These are phyloP conservation scores for Neocucurbitaria cava DNA, from an alignment of 2,329 filamentous ascomycete species.

Conservation along the genomic window DNA sequence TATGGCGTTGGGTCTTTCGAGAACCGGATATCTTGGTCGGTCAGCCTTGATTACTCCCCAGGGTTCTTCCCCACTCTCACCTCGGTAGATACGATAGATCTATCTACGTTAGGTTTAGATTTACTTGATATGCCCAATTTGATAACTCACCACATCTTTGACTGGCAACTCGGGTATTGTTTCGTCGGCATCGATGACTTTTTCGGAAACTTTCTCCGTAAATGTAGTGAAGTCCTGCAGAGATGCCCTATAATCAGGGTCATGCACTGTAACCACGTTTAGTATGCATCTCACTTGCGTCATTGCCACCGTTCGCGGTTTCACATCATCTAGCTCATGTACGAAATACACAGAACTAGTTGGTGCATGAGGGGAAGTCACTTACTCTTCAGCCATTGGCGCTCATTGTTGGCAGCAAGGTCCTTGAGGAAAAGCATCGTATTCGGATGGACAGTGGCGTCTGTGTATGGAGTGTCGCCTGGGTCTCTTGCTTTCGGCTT, in stretches of 20 bases:
- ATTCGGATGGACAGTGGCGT: conserved; percentile 68
- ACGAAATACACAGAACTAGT: neutral
- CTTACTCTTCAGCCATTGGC: conserved; percentile 69
- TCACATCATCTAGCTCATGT: neutral
- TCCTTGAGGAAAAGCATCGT: conserved; percentile 68
- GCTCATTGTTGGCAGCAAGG: conserved; percentile 66
- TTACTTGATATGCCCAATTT: neutral
- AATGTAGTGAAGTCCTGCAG: conserved; percentile 84
- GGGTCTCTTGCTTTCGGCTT: conserved; percentile 68
- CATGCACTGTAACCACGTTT: conserved; percentile 66
- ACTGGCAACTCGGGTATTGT: conserved; percentile 86
- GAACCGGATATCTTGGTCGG: conserved; percentile 73
- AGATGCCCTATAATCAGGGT: conserved; percentile 78
- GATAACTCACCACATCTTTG: conserved; percentile 72
- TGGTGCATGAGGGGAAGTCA: neutral
- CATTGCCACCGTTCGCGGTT: neutral
- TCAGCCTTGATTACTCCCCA: conserved; percentile 1
- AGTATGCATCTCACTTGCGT: conserved; percentile 9
- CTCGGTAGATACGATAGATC: conserved; percentile 83
- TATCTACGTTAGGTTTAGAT: conserved; percentile 40
- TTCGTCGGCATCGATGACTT: conserved; percentile 74
- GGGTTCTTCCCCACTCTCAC: conserved; percentile 15
- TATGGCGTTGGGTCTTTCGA: conserved; percentile 85
- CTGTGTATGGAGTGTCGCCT: conserved; percentile 64
- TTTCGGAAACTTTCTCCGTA: conserved; percentile 73